Base-by-base conservation (phyloP, 2,329 filamentous ascomycete species). In the Stromatinia cepivora region DNA sequence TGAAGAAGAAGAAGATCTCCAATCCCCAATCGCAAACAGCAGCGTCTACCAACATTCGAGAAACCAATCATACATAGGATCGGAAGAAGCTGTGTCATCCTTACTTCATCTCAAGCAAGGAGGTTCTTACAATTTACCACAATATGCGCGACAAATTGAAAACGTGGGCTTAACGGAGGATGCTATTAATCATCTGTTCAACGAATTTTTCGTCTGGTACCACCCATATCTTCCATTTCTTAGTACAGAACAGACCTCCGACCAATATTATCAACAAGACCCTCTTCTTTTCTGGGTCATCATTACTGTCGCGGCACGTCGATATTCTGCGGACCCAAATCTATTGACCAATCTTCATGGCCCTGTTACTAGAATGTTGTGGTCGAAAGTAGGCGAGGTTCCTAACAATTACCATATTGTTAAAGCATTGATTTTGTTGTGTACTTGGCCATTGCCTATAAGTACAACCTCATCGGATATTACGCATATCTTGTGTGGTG, bases 231-330 rank as follows among this genome's bases (percentile, higher is more conserved):
- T 94, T 22, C 91, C 92, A 0, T 91, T 94, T 76, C 85, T 94
- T 73, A 90, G 89, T 75, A 84, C 87, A 8, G 78, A 84, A 13
- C 87, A 89, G 73, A 81, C 86, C 0, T 90, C 92, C 1, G 90
- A 95, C 59, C 83, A 88, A 70, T 95, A 92, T 78, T 91, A 91
- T 76, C 86, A 89, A 70, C 90, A 94, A 75, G 91, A 93, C 64
- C 88, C 89, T 5, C 83, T 97, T 20, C 85, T 97, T 1, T 97
- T 97, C 80, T 97, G 93, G 93, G 87, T 91, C 61, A 90, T 94
- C 70, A 83, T 94, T 58, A 87, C 90, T 48, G 89, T 93, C 68
- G 91, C 91, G 31, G 88, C 91, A 54, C 87, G 92, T 65, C 88
- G 91, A 52, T 93, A 90, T 76, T 83, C 84, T 54, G 81, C 83